These are phyloP conservation scores for Cladosporium sphaerospermum DNA, from an alignment of 2,329 filamentous ascomycete genomes.

Conservation along the genomic window DNA sequence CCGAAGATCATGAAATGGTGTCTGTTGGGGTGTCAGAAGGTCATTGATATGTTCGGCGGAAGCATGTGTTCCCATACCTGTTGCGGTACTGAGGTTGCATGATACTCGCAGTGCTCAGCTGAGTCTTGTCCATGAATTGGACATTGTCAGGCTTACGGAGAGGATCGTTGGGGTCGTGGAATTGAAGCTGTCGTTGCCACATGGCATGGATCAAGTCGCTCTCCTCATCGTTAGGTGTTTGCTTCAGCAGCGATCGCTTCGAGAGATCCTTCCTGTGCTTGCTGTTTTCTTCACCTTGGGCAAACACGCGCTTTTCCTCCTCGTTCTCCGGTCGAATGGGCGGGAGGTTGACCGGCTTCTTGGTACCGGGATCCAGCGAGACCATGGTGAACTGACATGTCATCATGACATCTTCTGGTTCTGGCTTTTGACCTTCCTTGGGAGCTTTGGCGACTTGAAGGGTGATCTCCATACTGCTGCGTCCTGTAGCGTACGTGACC, in stretches of 20 bases:
- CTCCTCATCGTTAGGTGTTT: conserved; percentile 65
- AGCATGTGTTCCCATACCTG: conserved; percentile 25
- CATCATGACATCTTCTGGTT: conserved; percentile 58
- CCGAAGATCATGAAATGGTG: conserved; percentile 77
- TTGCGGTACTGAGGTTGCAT: conserved; percentile 71
- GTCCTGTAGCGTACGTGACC: conserved; percentile 65
- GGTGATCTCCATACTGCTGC: conserved; percentile 68
- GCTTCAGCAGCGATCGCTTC: conserved; percentile 55
- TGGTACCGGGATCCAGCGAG: conserved; percentile 61
- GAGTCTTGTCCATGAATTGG: conserved; percentile 56
- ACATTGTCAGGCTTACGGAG: conserved; percentile 52
- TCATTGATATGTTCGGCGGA: too few species aligned
- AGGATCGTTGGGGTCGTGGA: conserved; percentile 54
- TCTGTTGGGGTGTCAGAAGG: neutral
- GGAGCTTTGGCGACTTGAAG: conserved; percentile 66
- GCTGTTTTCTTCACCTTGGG: conserved; percentile 59
- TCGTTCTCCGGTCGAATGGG: conserved; percentile 56
- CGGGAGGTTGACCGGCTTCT: conserved; percentile 57
- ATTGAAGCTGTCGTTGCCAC: conserved; percentile 63
- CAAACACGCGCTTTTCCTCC: conserved; percentile 59
- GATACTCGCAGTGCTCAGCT: conserved; percentile 60
- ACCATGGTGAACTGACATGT: conserved; percentile 77
- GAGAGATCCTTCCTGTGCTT: conserved; percentile 59
- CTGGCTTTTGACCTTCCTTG: conserved; percentile 48
- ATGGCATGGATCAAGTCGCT: conserved; percentile 66